Evolutionary conservation across 2,329 filamentous ascomycete species (phyloP), one percentile per base, ranked within the genome.

Genomic region (Talaromyces marneffei): DNA sequence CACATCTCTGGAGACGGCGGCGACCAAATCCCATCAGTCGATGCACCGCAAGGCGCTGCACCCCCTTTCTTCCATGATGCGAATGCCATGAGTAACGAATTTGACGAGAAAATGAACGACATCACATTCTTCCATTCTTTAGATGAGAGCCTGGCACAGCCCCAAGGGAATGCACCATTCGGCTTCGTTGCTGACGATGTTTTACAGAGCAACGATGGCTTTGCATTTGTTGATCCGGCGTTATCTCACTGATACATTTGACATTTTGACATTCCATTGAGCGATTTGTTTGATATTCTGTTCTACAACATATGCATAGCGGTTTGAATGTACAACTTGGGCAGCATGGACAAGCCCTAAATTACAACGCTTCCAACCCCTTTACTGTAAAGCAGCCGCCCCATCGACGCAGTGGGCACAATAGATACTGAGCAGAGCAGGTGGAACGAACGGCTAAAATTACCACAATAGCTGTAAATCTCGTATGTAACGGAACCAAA

Each of bases 171-270:
- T 10, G 10, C 48, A 33, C 14, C 29, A 3, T 52, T 52, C 27
- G 48, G 29, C 9, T 52, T 52, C 18, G 29, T 20, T 7, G 9
- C 29, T 20, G 48, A 52, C 12, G 48, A 52, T 16, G 12, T 16
- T 35, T 67, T 68, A 64, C 70, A 72, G 69, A 69, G 70, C 64
- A 67, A 66, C 59, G 65, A 73, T 50, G 69, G 72, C 16, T 68
- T 73, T 68, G 66, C 68, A 37, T 63, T 73, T 63, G 71, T 74
- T 63, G 72, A 77, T 63, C 72, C 74, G 64, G 66, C 71, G 39
- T 62, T 61, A 33, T 58, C 48, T 37, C 48, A 35, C 16, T 52
- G 29, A 52, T 52, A 33, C 27, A 52, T 33, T 52, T 23, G n/a
- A 52, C 29, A 10, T 33, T 33, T 20, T 14, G 33, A 6, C 33